A percentile compares a stretch with the other conserved stretches of the same genome.
phyloP scores from a whole-genome alignment of 805 yeast genomes.

The Pichia nakasei region DNA sequence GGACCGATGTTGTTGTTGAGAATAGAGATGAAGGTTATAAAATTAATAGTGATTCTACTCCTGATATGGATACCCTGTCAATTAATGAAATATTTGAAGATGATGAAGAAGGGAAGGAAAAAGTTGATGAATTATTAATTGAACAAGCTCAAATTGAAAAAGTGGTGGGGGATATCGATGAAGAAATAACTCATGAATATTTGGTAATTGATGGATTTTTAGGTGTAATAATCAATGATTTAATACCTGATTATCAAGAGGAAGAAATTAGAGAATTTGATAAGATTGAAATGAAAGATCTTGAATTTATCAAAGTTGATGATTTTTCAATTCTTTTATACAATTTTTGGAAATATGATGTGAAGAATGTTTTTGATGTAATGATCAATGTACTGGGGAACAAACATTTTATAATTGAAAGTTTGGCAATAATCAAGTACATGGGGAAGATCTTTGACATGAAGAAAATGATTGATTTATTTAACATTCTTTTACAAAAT shows the following conservation, averaged over 20 bases:
- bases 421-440: not conserved
- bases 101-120: not conserved
- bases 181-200: too few species aligned
- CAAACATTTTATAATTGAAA: not conserved
- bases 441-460: not conserved
- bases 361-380: not conserved
- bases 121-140: not conserved
- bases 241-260: not conserved
- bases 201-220: constrained; percentile 3
- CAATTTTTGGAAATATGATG: not conserved
- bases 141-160: not conserved
- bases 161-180: not conserved
- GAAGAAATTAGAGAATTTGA: not conserved
- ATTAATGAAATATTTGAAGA: constrained; percentile 2
- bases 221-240: not conserved
- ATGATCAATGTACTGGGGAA: not conserved
- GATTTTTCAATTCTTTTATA: not conserved
- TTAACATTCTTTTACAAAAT: not conserved
- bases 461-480: not conserved
- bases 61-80: constrained; percentile 11
- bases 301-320: not conserved
- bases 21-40: constrained; percentile 1
- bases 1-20: not conserved
- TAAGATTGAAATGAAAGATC: not conserved
- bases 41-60: constrained; percentile 11